Conservation (phyloP, 2,329 filamentous ascomycete species). For the Elsinoe perseae region DNA sequence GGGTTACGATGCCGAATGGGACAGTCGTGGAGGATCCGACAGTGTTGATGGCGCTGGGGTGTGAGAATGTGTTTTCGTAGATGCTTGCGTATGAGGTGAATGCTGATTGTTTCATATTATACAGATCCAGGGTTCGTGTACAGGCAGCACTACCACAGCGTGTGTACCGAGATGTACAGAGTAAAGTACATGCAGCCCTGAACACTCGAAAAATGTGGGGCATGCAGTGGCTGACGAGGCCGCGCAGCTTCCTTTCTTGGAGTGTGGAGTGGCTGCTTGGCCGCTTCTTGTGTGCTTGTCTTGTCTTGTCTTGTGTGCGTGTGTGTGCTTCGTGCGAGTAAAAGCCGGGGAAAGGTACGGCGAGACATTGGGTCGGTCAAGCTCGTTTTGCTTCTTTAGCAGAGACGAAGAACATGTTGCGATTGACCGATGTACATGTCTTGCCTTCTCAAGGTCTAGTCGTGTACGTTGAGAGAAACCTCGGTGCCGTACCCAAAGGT, state of each 20-base stretch:
- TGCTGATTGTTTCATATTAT: not conserved
- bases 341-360: not conserved
- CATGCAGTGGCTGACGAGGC: conserved; percentile 3
- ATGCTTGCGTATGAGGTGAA: too few species aligned
- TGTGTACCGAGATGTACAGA: too few species aligned
- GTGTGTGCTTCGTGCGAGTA: not conserved
- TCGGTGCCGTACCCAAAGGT: not conserved
- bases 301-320: too few species aligned
- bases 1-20: too few species aligned
- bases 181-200: too few species aligned
- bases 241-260: conserved; percentile 10
- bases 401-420: not conserved
- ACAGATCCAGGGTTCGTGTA: not conserved
- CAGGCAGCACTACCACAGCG: not conserved
- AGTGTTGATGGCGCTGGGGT: too few species aligned
- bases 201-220: too few species aligned
- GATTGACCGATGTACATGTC: not conserved
- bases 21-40: too few species aligned
- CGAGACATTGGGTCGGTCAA: not conserved
- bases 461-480: not conserved
- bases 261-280: conserved; percentile 1
- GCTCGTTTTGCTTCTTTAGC: not conserved
- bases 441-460: not conserved
- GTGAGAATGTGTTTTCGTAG: too few species aligned
- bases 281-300: not conserved